A percentile compares a stretch with the other conserved stretches of the same genome.
These are phyloP conservation scores for Scutellaria barbata DNA, from an alignment of 257 asterid genomes.

Conservation along the genomic window DNA sequence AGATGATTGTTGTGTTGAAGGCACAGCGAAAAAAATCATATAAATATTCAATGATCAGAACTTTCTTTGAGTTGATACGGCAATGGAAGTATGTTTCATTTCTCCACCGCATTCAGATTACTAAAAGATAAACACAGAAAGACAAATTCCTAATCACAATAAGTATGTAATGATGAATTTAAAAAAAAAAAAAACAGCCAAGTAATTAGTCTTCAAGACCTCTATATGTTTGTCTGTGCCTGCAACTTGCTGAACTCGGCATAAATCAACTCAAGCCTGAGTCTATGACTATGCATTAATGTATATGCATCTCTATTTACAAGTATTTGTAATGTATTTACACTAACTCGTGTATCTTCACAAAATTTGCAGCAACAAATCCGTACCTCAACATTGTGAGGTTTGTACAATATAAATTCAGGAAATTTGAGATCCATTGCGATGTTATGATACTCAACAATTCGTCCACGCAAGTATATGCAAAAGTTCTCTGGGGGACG, in stretches of 20 bases:
- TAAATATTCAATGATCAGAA: neutral
- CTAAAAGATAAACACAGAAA: neutral
- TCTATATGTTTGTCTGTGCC: neutral
- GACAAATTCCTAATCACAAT: neutral
- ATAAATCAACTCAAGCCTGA: neutral
- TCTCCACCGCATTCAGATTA: slow-evolving; percentile 14
- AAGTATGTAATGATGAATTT: neutral
- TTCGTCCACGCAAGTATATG: slow-evolving; percentile 69
- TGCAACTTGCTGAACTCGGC: slow-evolving; percentile 22
- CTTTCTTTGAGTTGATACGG: neutral
- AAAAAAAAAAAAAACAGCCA: neutral
- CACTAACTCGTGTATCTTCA: slow-evolving; percentile 14
- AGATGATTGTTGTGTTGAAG: slow-evolving; percentile 5
- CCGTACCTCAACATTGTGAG: slow-evolving; percentile 63
- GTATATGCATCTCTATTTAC: slow-evolving; percentile 23
- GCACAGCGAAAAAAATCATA: neutral
- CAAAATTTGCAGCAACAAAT: slow-evolving; percentile 24
- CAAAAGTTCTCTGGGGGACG: slow-evolving; percentile 58
- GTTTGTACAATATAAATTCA: slow-evolving; percentile 76
- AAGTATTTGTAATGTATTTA: neutral
- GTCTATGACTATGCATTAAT: slow-evolving; percentile 7
- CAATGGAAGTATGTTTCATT: slow-evolving; percentile 3
- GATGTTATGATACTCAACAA: slow-evolving; percentile 70
- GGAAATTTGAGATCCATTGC: slow-evolving; percentile 80
- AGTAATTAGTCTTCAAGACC: slow-evolving; percentile 17